Evolutionary conservation across 2,329 filamentous ascomycete genomes (phyloP).

Genomic region (Trichophyton verrucosum): DNA sequence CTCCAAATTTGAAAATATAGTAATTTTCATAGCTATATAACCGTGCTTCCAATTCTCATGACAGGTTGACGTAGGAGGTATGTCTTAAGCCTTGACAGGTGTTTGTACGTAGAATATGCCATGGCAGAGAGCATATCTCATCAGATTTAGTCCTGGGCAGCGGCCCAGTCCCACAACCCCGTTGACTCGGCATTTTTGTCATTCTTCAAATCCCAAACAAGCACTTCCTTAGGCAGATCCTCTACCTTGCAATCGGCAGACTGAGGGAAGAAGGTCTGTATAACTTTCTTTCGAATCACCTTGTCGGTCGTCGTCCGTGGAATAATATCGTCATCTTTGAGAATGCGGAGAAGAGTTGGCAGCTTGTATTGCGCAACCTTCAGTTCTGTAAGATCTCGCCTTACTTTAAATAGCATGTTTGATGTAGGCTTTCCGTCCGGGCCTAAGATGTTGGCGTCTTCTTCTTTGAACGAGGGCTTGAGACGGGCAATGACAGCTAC

Average conservation of each 20-base stretch:
- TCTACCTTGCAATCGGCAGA: neutral
- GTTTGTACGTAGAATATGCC: neutral
- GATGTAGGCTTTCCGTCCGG: neutral
- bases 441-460: neutral
- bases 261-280: constrained; percentile 5
- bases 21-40: neutral
- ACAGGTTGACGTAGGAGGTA: neutral
- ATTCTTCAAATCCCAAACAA: neutral
- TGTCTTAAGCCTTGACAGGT: neutral
- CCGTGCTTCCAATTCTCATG: neutral
- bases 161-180: constrained; percentile 2
- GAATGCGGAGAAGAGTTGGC: constrained; percentile 10
- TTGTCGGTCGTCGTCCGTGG: constrained; percentile 6
- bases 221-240: constrained; percentile 1
- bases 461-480: neutral
- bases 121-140: neutral
- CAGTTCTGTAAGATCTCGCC: constrained; percentile 7
- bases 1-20: neutral
- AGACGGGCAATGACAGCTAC: constrained; percentile 9
- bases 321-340: constrained; percentile 7
- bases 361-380: constrained; percentile 7
- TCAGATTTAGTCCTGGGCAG: neutral
- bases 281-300: constrained; percentile 3
- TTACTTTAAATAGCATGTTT: constrained; percentile 8
- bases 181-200: neutral